A percentile compares a stretch with the other conserved stretches of the same genome.
Evolutionary conservation across 768 basidiomycete species (phyloP).

Genomic region (Gautieria morchelliformis): DNA sequence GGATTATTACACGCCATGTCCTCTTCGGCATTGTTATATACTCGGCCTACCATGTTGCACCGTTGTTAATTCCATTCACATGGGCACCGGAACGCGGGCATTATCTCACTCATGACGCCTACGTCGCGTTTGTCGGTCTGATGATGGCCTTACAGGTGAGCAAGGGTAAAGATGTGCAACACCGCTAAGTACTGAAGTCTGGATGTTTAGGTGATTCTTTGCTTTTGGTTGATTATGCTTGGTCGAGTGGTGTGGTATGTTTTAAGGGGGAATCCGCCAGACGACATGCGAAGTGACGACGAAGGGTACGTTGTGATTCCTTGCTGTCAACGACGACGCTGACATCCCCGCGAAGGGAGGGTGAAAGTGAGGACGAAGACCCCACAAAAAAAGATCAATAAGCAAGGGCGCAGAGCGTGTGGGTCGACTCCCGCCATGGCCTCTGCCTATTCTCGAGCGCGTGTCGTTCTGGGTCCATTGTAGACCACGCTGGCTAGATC

Average conservation of each 20-base stretch:
- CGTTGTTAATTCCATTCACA: slow-evolving; percentile 36
- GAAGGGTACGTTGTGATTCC: slow-evolving; percentile 41
- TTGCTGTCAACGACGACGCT: neutral
- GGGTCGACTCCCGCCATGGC: neutral
- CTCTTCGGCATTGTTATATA: slow-evolving; percentile 67
- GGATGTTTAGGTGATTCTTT: slow-evolving; percentile 48
- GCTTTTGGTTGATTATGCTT: slow-evolving; percentile 84
- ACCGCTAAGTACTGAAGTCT: slow-evolving; percentile 8
- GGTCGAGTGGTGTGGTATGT: slow-evolving; percentile 77
- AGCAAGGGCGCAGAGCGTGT: neutral
- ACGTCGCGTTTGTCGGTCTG: slow-evolving; percentile 41
- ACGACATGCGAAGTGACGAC: slow-evolving; percentile 82
- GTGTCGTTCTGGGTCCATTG: neutral
- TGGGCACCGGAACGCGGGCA: slow-evolving; percentile 53
- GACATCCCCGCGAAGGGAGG: slow-evolving; percentile 12
- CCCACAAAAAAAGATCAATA: slow-evolving; percentile 1
- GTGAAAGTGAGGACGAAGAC: slow-evolving; percentile 15
- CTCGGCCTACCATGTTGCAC: slow-evolving; percentile 45
- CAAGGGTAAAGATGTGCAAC: neutral
- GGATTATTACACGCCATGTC: slow-evolving; percentile 85
- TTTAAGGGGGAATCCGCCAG: slow-evolving; percentile 60
- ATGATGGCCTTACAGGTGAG: slow-evolving; percentile 56
- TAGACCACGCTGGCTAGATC: neutral
- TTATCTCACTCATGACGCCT: slow-evolving; percentile 41
- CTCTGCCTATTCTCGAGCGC: neutral